Conservation (phyloP, 169 alveolate genomes). For the Theileria sp. region DNA sequence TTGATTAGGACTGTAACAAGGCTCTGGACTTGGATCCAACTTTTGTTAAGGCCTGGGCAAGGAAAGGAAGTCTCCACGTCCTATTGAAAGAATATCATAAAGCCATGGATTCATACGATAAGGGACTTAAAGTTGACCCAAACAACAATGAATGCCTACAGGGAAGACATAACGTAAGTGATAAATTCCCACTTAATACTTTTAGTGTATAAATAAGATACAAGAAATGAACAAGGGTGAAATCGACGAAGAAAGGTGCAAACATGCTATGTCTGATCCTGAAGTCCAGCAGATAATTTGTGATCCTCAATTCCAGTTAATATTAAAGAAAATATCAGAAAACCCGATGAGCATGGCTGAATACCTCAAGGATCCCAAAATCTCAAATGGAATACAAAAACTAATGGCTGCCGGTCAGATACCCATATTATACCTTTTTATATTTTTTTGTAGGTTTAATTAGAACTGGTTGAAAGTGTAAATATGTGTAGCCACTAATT, state of each 20-base stretch:
- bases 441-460: constrained; percentile 23
- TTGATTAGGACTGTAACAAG: constrained; percentile 86
- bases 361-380: constrained; percentile 91
- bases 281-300: constrained; percentile 93
- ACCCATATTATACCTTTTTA: constrained; percentile 38
- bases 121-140: constrained; percentile 93
- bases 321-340: constrained; percentile 83
- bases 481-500: neutral
- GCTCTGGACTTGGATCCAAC: constrained; percentile 93
- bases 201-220: constrained; percentile 71
- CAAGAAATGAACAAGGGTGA: constrained; percentile 82
- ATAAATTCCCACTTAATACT: neutral
- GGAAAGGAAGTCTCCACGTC: constrained; percentile 93
- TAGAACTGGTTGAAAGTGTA: constrained; percentile 22
- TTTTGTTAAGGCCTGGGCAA: constrained; percentile 93
- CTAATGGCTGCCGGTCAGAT: constrained; percentile 96
- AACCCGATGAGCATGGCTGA: constrained; percentile 81
- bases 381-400: constrained; percentile 91
- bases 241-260: constrained; percentile 85
- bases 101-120: constrained; percentile 92
- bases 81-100: constrained; percentile 95
- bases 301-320: constrained; percentile 93
- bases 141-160: constrained; percentile 82
- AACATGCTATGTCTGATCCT: constrained; percentile 92
- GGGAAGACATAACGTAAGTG: constrained; percentile 74